Evolutionary conservation across 2,329 filamentous ascomycete species (phyloP), one percentile per base, ranked within the genome.

Genomic region (Clonostachys chloroleuca): DNA sequence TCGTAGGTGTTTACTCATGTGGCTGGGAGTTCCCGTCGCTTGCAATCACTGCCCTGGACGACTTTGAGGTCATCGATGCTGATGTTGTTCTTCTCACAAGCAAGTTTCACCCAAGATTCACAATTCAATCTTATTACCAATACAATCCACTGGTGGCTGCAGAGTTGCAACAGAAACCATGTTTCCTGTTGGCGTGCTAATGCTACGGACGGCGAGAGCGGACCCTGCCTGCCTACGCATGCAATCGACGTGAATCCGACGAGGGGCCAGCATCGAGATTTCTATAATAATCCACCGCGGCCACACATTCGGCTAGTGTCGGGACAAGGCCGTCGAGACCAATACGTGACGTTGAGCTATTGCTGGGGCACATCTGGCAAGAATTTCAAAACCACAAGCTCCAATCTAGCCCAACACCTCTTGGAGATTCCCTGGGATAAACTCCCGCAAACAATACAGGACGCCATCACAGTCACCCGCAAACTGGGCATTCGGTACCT

Each of bases 401-500:
- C 14, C 12, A 39, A 39, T 39, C 12, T n/a, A 39, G 36, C 14
- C 14, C 36, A n/a, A 4, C 36, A 39, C 7, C 14, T n/a, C 36
- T 4, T n/a, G 17, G 54, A 50, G 4, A 50, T 73, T 14, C 61
- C 64, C 5, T 67, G 70, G 14, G 52, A 56, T 10, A 63, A 68
- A 13, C 55, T 73, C n/a, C 68, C 67, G 35, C 62, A 65, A 46
- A 70, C 69, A 5, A 67, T 72, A 45, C 47, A 63, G 17, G 69
- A 72, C 50, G 69, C 69, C 48, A 69, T 73, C 50, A 69, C 67
- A 63, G 54, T 74, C n/a, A 60, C 68, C 24, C 66, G 63, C 50
- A 72, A 70, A 54, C 58, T 75, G 9, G 66, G 66, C 2, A 60
- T 72, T 18, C 64, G 65, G 3, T 64, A 70, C 47, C 58, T 76